Evolutionary conservation across 768 basidiomycete species (phyloP).

Genomic region (Russula sp.): DNA sequence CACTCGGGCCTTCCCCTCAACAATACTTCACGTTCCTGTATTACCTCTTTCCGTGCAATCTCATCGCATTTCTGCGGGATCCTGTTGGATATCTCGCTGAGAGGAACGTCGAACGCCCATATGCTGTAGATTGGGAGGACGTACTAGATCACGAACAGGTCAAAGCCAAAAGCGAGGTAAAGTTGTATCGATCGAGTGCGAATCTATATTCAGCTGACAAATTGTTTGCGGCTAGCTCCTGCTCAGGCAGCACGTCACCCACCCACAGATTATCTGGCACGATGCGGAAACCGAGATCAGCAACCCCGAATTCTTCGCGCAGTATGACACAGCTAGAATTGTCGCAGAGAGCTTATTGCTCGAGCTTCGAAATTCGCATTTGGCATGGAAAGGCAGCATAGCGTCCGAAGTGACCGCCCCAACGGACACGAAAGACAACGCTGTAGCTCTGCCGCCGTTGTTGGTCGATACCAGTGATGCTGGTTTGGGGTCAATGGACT

Average conservation of each 20-base stretch:
- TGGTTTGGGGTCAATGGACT: neutral
- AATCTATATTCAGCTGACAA: neutral
- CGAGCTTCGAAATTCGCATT: conserved; percentile 20
- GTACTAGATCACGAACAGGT: conserved; percentile 65
- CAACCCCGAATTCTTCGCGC: conserved; percentile 14
- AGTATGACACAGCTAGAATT: conserved; percentile 18
- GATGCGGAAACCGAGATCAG: conserved; percentile 16
- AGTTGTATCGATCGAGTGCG: conserved; percentile 17
- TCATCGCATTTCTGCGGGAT: conserved; percentile 68
- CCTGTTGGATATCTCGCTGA: conserved; percentile 60
- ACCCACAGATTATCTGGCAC: conserved; percentile 23
- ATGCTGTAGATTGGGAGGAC: conserved; percentile 64
- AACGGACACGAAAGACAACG: neutral
- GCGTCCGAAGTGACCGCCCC: neutral
- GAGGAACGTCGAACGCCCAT: conserved; percentile 48
- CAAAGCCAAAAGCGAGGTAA: conserved; percentile 65
- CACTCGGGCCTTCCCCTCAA: conserved; percentile 53
- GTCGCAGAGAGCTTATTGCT: conserved; percentile 22
- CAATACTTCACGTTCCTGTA: conserved; percentile 76
- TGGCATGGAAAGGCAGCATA: neutral
- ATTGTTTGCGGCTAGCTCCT: conserved; percentile 8
- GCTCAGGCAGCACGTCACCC: conserved; percentile 21
- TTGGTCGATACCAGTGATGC: conserved; percentile 11
- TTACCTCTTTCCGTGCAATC: conserved; percentile 88
- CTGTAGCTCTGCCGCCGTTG: neutral